Conservation (phyloP, 192 early-diverging fungal species). For the Entomortierella lignicola region DNA sequence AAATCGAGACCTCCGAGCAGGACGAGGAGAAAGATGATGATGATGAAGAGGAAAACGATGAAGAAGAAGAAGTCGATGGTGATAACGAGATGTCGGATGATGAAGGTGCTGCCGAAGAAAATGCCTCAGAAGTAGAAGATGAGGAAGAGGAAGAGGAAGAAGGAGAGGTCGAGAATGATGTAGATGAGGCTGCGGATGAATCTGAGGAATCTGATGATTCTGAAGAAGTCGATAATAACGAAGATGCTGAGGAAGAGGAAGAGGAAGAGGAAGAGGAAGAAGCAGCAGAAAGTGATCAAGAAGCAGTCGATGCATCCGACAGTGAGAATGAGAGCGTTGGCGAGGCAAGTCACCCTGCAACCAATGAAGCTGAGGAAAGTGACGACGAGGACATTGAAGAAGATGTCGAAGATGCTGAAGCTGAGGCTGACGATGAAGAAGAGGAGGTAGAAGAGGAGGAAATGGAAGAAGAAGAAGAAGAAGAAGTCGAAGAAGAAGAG, state of each 20-base stretch:
- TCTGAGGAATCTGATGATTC: constrained; percentile 1
- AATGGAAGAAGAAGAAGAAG: constrained; percentile 6
- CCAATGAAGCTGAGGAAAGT: constrained; percentile 6
- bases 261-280: background rate
- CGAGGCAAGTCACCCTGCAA: background rate
- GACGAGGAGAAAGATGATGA: background rate
- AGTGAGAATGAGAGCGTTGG: background rate
- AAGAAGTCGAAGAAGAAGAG: constrained; percentile 16
- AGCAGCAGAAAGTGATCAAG: background rate
- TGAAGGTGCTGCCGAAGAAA: background rate
- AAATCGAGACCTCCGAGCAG: background rate
- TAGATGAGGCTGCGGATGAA: background rate
- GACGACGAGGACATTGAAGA: constrained; percentile 2
- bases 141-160: constrained; percentile 20
- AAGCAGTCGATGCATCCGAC: background rate
- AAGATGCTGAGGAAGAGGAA: constrained; percentile 6
- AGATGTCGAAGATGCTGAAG: background rate
- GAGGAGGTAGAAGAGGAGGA: background rate
- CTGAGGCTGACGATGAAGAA: background rate
- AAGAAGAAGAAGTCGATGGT: background rate
- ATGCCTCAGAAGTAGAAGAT: constrained; percentile 7
- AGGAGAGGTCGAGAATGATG: background rate
- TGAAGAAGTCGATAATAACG: background rate
- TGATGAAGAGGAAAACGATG: background rate
- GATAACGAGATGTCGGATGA: background rate